Evolutionary conservation across 176 grass and related monocot genomes (phyloP), one percentile per base, ranked within the genome.

Genomic region (Tillandsia fasciculata): DNA sequence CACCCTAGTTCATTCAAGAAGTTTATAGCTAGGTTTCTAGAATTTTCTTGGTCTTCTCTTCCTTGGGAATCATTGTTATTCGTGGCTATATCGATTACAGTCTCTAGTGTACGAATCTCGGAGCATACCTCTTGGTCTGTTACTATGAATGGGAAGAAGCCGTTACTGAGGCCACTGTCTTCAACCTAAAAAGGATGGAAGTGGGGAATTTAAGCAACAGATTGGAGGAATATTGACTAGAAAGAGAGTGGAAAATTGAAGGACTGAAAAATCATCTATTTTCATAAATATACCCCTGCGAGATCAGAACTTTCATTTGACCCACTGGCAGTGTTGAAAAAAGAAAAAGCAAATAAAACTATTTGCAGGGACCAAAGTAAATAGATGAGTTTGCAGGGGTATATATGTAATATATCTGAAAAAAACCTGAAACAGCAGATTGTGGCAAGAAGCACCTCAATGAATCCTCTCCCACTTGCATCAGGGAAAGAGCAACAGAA

Each of bases 91-190:
- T 88, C 76, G 78, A 96, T 84, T 80, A 67, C 65, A 78, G 77
- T 82, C 64, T 96, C 95, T 76, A 99, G 84, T 69, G 76, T 80
- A 80, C 84, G 79, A 74, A 99, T 76, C 83, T 99, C 95, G 20
- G 82, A 90, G 84, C 95, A 99, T 26, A 93, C 73, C 17, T 94
- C 90, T 72, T 93, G 78, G 64, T 99, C 95, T 12, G 95, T 90
- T 63, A 99, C 82, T 93, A 99, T 99, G 75, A 99, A 90, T 12
- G 95, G 95, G 63, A 99, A 90, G 81, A 90, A 99, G 29, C 76
- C 71, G 52, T 99, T 90, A 57, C 87, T 83, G 71, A 94, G 86
- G 64, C 95, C 90, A 86, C 77, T 56, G 69, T 99, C 95, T 84
- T 94, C 95, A 48, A 90, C 82, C 90, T 99, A 79, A 73, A 86